Evolutionary conservation across 768 basidiomycete species (phyloP).

Genomic region (Amanita exitialis): DNA sequence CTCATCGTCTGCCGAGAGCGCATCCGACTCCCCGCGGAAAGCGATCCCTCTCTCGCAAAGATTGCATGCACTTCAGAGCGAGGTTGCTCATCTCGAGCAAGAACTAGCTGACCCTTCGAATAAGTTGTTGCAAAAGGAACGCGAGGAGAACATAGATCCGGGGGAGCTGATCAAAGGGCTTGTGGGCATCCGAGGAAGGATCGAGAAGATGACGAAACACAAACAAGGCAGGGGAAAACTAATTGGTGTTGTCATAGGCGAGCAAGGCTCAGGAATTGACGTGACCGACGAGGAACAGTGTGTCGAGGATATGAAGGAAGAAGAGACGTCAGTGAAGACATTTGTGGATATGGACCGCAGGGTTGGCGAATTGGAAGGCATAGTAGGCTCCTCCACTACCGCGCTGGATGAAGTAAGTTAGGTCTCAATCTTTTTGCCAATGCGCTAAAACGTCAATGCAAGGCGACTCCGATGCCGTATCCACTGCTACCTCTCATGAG

Average conservation of each 20-base stretch:
- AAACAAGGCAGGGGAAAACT: slow-evolving; percentile 58
- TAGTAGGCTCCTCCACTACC: slow-evolving; percentile 75
- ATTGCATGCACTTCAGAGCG: slow-evolving; percentile 59
- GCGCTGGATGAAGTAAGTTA: slow-evolving; percentile 70
- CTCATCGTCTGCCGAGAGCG: slow-evolving; percentile 27
- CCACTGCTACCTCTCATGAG: slow-evolving; percentile 77
- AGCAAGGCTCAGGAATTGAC: slow-evolving; percentile 12
- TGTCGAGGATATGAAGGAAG: slow-evolving; percentile 10
- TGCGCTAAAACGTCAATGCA: background rate
- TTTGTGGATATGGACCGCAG: slow-evolving; percentile 76
- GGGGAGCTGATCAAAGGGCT: slow-evolving; percentile 70
- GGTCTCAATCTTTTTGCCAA: background rate
- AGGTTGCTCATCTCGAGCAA: slow-evolving; percentile 69
- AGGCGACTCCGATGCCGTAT: slow-evolving; percentile 67
- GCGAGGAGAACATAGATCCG: slow-evolving; percentile 54
- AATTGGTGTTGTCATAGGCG: slow-evolving; percentile 46
- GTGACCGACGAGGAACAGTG: slow-evolving; percentile 8
- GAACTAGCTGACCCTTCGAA: slow-evolving; percentile 80
- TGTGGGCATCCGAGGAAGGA: slow-evolving; percentile 59
- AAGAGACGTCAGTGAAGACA: slow-evolving; percentile 31
- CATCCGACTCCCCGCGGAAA: slow-evolving; percentile 18
- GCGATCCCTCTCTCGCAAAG: slow-evolving; percentile 45
- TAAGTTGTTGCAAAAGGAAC: slow-evolving; percentile 49
- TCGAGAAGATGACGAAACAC: slow-evolving; percentile 57
- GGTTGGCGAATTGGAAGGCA: slow-evolving; percentile 72